These are phyloP conservation scores for Spathaspora hagerdaliae DNA, from an alignment of 805 yeast species.

Conservation along the genomic window DNA sequence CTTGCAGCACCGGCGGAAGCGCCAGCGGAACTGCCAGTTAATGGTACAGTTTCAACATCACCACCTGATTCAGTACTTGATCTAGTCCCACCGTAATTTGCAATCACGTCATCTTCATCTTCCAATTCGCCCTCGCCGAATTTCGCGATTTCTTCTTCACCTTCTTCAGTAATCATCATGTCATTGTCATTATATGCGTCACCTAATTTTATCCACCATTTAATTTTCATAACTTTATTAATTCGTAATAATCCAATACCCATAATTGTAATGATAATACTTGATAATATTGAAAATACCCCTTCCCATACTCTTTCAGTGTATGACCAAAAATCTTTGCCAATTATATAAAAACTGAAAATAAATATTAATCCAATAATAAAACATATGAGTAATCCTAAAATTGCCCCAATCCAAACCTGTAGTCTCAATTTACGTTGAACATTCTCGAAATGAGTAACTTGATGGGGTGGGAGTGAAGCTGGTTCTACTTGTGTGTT, in stretches of 20 bases:
- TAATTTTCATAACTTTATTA: constrained; percentile 70
- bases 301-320: constrained; percentile 93
- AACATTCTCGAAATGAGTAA: constrained; percentile 5
- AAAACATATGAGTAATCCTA: constrained; percentile 68
- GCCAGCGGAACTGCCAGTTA: neutral
- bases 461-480: neutral
- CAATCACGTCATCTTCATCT: constrained; percentile 4
- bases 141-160: constrained; percentile 13
- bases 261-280: constrained; percentile 79
- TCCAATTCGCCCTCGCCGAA: constrained; percentile 8
- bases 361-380: constrained; percentile 72
- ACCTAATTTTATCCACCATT: constrained; percentile 58
- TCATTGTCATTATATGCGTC: constrained; percentile 29
- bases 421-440: constrained; percentile 48
- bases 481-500: neutral
- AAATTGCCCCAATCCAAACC: constrained; percentile 76
- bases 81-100: constrained; percentile 4
- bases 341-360: constrained; percentile 66
- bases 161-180: neutral
- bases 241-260: constrained; percentile 78
- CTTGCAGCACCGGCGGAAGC: neutral
- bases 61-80: constrained; percentile 4
- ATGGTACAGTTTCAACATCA: constrained; percentile 5
- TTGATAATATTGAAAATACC: constrained; percentile 69
- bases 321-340: constrained; percentile 80